These are phyloP conservation scores for Lotmaria passim DNA, from an alignment of 208 protist genomes.

Conservation along the genomic window DNA sequence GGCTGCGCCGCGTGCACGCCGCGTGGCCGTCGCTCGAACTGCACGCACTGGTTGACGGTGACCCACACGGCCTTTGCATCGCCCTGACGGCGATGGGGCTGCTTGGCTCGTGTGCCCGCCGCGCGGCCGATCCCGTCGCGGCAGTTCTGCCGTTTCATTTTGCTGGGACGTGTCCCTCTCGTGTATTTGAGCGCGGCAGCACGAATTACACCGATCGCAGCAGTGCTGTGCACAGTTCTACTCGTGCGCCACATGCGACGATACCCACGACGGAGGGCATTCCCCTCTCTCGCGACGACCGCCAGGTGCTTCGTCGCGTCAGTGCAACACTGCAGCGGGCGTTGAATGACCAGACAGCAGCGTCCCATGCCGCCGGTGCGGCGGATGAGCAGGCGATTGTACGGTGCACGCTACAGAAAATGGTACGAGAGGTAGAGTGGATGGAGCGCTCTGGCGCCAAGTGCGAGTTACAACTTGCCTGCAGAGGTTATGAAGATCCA, in stretches of 20 bases:
- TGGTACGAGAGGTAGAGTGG: conserved; percentile 56
- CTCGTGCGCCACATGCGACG: not conserved
- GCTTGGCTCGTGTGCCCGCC: conserved; percentile 6
- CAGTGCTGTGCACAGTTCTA: not conserved
- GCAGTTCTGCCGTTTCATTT: conserved; percentile 28
- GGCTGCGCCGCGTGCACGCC: conserved; percentile 57
- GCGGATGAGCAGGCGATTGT: not conserved
- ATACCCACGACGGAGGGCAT: conserved; percentile 7
- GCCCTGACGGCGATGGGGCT: conserved; percentile 62
- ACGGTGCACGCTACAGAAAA: conserved; percentile 28
- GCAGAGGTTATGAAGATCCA: conserved; percentile 6
- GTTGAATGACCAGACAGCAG: not conserved
- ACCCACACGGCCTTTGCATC: conserved; percentile 83
- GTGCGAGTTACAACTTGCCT: conserved; percentile 68
- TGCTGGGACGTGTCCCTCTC: conserved; percentile 20
- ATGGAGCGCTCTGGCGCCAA: conserved; percentile 64
- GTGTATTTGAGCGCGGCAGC: conserved; percentile 1
- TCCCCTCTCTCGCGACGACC: conserved; percentile 4
- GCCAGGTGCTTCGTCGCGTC: conserved; percentile 20
- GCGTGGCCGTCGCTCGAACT: conserved; percentile 50
- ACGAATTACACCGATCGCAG: not conserved
- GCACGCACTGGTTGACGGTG: conserved; percentile 74
- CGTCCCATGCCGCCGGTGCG: not conserved
- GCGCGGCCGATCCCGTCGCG: not conserved
- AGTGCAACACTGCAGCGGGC: conserved; percentile 1